Evolutionary conservation across 2,329 filamentous ascomycete genomes (phyloP), one percentile per base, ranked within the genome.

Genomic region (Colletotrichum sp.): DNA sequence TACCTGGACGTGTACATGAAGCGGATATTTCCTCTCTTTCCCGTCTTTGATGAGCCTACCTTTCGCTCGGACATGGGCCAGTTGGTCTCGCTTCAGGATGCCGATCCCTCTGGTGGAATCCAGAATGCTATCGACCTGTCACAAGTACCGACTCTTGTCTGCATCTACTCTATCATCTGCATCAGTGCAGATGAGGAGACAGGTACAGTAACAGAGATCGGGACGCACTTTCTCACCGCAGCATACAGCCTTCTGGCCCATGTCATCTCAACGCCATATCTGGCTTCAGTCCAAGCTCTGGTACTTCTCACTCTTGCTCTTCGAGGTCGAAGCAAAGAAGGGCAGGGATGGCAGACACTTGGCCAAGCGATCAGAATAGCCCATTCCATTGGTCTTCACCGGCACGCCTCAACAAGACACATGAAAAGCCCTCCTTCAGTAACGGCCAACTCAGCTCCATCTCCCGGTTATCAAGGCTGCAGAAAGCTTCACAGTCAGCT

Each of bases 401-500:
- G 77, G 4, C 75, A 76, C 10, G 73, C 73, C 3, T 68, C 68
- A 13, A 72, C 72, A 1, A 60, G 63, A n/a, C 34, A 62, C 6
- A 26, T 26, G 4, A 55, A 34, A 1, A 72, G n/a, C 3, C 52
- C 68, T 8, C 68, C 76, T 10, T 36, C 39, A 13, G 21, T 44
- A 28, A 60, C 34, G 36, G 52, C n/a, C 34, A 68, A 32, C 7
- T 75, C 60, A 21, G 44, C n/a, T 26, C 57, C 66, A 5, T 73
- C 66, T 5, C 66, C 66, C 3, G 71, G 71, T 10, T 73, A 68
- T 55, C 62, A 64, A 13, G 62, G 65, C 18, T 85, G 88, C 3
- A 81, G 85, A 34, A 88, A 90, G 77, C 87, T 88, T 5, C 85
- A 89, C 2, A 81, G 86, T 15, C 82, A 88, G 1, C 88, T 90